Evolutionary conservation across 148 eudicot species (phyloP).

Genomic region (Rhododendron henanense): DNA sequence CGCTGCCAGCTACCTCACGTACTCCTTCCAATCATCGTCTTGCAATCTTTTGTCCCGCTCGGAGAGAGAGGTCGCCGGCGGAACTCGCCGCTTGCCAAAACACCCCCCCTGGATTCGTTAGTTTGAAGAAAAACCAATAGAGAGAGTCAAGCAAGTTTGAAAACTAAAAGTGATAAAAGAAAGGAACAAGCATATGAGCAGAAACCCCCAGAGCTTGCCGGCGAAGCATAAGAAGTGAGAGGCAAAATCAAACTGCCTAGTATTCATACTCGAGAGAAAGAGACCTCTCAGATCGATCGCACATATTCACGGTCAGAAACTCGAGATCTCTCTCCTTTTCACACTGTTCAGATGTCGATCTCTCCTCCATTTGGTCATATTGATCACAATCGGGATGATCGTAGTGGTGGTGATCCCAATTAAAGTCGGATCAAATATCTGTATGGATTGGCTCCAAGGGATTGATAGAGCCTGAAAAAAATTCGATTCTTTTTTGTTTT

Average conservation of each 20-base stretch:
- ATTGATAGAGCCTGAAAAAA: too few species aligned
- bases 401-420: constrained; percentile 41
- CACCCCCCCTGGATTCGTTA: not conserved
- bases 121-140: not conserved
- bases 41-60: too few species aligned
- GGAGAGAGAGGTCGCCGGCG: too few species aligned
- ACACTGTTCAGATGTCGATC: constrained; percentile 26
- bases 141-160: not conserved
- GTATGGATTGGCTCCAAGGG: too few species aligned
- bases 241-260: constrained; percentile 1
- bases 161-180: not conserved
- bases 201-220: too few species aligned
- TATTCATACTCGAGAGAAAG: constrained; percentile 33
- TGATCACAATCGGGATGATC: constrained; percentile 37
- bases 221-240: not conserved
- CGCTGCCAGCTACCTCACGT: too few species aligned
- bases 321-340: constrained; percentile 23
- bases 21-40: too few species aligned
- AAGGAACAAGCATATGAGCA: not conserved
- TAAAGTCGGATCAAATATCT: too few species aligned
- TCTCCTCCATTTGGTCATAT: constrained; percentile 60
- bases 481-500: too few species aligned
- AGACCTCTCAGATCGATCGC: constrained; percentile 29
- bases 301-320: constrained; percentile 22
- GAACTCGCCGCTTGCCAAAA: too few species aligned